Evolutionary conservation across 2,329 filamentous ascomycete species (phyloP), one percentile per base, ranked within the genome.

Genomic region (Stagonosporopsis cucurbitacearum): DNA sequence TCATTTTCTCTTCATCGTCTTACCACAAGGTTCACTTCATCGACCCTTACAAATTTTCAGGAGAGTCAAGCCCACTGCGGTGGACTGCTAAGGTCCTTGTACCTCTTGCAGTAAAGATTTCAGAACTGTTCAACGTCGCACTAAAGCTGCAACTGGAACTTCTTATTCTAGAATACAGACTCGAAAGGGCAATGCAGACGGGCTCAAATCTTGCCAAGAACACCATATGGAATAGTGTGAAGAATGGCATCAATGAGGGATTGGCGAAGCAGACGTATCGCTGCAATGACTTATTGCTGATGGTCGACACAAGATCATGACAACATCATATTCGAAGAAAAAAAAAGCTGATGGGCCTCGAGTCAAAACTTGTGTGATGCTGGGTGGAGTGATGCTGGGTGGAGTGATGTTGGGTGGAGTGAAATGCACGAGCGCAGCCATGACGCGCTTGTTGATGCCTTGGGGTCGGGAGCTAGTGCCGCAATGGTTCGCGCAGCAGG

Each of bases 371-470:
- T 4, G 13, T 32, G 13, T 15, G 13, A 13, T 26, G 25, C 25
- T 26, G 9, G 25, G 25, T 26, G 25, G 25, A n/a, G n/a, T n/a
- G n/a, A n/a, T 11, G 26, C 12, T 11, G 9, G 26, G 26, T 22
- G 2, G 43, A 30, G n/a, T n/a, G n/a, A n/a, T 11, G 26, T 30
- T 11, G 9, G 26, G 26, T 22, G 2, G 43, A 30, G 26, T 41
- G 36, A 41, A 33, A 23, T 50, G 52, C 46, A 45, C 26, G 33
- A 50, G 46, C 47, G 41, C 22, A 11, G 54, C 42, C 19, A 49
- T 57, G 54, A 57, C 54, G 54, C 44, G 32, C 23, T 50, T 48
- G 48, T 57, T 50, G 45, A 37, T 49, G 39, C 32, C 32, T 42
- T 46, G 30, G n/a, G 13, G 35, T 23, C 39, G 45, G 45, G 26